Conservation (phyloP, 2,329 filamentous ascomycete genomes). For the Pezicula carpinea region DNA sequence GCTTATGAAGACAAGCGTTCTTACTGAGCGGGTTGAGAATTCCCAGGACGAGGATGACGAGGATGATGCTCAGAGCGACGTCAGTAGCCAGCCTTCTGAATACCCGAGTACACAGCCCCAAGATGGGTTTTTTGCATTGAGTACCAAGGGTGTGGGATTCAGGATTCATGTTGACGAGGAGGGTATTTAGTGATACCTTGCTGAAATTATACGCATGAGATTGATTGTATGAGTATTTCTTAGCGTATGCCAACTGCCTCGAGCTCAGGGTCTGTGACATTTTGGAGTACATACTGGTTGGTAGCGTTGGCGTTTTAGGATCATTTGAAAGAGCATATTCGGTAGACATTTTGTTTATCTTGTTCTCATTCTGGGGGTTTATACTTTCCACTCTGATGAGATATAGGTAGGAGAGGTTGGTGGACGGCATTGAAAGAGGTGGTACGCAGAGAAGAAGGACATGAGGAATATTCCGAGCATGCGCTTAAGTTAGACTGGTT, state of each 20-base stretch:
- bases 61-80: slow-evolving; percentile 27
- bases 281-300: slow-evolving; percentile 3
- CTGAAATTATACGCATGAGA: too few species aligned
- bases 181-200: not conserved
- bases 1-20: not conserved
- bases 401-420: too few species aligned
- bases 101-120: slow-evolving; percentile 45
- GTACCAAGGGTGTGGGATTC: slow-evolving; percentile 10
- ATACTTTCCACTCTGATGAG: too few species aligned
- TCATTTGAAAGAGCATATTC: too few species aligned
- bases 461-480: too few species aligned
- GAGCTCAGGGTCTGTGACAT: not conserved
- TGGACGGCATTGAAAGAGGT: too few species aligned
- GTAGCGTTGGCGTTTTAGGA: slow-evolving; percentile 6
- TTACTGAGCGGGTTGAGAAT: not conserved
- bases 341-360: too few species aligned
- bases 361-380: too few species aligned
- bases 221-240: not conserved
- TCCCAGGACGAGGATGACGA: slow-evolving; percentile 26
- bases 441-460: too few species aligned
- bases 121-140: not conserved
- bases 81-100: slow-evolving; percentile 50
- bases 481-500: too few species aligned
- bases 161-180: slow-evolving; percentile 26
- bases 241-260: not conserved